phyloP scores from a whole-genome alignment of 2,329 filamentous ascomycete species.

The Ceratocystis papillata region DNA sequence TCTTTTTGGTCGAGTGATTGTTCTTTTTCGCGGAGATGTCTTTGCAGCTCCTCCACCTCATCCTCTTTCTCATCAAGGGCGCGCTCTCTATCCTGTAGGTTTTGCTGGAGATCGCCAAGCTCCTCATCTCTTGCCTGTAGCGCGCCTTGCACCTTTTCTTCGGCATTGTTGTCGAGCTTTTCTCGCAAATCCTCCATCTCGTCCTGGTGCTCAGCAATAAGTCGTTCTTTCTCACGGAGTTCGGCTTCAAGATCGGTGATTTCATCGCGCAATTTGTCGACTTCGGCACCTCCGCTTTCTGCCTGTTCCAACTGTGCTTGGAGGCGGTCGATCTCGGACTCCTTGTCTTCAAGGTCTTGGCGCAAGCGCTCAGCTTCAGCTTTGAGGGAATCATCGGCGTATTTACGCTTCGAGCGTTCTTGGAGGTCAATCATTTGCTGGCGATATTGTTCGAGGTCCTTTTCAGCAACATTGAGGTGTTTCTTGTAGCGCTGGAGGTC shows the following conservation, averaged over 20 bases:
- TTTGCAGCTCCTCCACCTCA: conserved; percentile 34
- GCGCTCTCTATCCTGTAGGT: conserved; percentile 16
- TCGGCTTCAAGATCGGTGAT: conserved; percentile 67
- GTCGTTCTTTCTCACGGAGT: conserved; percentile 61
- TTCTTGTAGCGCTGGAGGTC: conserved; percentile 83
- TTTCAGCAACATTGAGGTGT: conserved; percentile 68
- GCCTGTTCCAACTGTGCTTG: conserved; percentile 47
- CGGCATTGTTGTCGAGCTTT: conserved; percentile 37
- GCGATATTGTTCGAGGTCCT: conserved; percentile 73
- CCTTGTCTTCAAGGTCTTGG: conserved; percentile 46
- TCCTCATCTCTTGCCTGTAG: conserved; percentile 45
- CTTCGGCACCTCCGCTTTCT: conserved; percentile 17
- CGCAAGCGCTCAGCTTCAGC: conserved; percentile 49
- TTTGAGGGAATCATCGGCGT: conserved; percentile 59
- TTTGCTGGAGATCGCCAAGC: conserved; percentile 29
- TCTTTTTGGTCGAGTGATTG: conserved; percentile 18
- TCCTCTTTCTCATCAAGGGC: conserved; percentile 18
- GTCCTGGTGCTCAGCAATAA: conserved; percentile 64
- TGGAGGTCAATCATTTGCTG: conserved; percentile 73
- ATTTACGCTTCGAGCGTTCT: conserved; percentile 66
- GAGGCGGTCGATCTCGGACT: conserved; percentile 50
- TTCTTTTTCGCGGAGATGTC: conserved; percentile 15
- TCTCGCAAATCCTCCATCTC: conserved; percentile 57
- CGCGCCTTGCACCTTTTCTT: conserved; percentile 41
- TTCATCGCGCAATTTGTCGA: conserved; percentile 53